Base-by-base conservation (phyloP, 2,329 filamentous ascomycete genomes). In the Penicillium sp. region DNA sequence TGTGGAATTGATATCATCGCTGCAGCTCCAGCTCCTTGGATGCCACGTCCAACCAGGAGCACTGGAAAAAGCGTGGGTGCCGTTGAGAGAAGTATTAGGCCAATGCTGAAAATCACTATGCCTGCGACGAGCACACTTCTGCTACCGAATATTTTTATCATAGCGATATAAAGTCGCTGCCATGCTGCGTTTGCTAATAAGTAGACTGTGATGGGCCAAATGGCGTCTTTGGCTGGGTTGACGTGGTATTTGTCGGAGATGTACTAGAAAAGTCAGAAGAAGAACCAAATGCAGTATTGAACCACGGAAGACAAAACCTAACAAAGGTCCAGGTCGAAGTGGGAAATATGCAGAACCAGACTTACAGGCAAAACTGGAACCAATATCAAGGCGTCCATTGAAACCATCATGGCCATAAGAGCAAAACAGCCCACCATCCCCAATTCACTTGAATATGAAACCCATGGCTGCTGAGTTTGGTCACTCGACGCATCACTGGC, bases 201-300 rank as follows among this genome's bases (percentile, higher is more conserved):
- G 18, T 58, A 58, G 23, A 51, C 47, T n/a, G n/a, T 52, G 8
- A 55, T 48, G 12, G 56, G 56, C 56, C 56, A 59, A 21, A 21
- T 43, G 14, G 33, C 48, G 9, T 47, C 46, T n/a, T 35, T 16
- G 8, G 46, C 33, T 49, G n/a, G 40, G 20, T 49, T 45, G 12
- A 20, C 35, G 24, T 58, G 33, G n/a, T 58, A 58, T 28, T 50
- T 54, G n/a, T 24, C 16, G 1, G 50, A 47, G 4, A 58, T 30
- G 8, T 33, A 24, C 56, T 58, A 8, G 18, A 8, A 21, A 49
- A 52, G n/a, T 52, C 5, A 28, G 24, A 6, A 2, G 16, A 33
- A 26, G 21, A 26, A 21, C 9, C n/a, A 24, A 16, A 8, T 14
- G 20, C 12, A 18, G n/a, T 23, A n/a, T 52, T 43, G n/a, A n/a